Conservation (phyloP, 1,139 yeast genomes). For the Yamadazyma membranifaciens region DNA sequence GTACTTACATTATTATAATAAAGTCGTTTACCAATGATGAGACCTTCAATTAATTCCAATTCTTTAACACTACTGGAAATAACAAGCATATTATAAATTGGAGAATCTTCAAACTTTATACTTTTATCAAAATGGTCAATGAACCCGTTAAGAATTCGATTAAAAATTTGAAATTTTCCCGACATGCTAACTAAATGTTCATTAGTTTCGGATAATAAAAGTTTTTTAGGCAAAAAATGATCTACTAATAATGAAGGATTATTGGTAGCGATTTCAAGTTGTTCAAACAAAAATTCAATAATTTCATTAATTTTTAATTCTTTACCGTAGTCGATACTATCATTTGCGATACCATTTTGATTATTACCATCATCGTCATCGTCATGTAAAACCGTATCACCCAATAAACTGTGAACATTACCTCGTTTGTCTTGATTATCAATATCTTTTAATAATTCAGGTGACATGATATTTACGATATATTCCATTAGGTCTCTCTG, state of each 20-base stretch:
- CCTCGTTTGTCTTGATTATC: constrained; percentile 25
- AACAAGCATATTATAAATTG: constrained; percentile 39
- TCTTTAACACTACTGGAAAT: constrained; percentile 65
- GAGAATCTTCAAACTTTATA: constrained; percentile 13
- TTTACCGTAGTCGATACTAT: constrained; percentile 10
- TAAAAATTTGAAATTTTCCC: constrained; percentile 58
- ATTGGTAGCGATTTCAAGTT: constrained; percentile 48
- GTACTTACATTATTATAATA: constrained; percentile 62
- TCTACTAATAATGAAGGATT: constrained; percentile 73
- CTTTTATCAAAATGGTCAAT: constrained; percentile 16
- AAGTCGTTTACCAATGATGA: constrained; percentile 58
- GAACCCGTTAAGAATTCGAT: constrained; percentile 44
- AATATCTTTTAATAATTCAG: constrained; percentile 37
- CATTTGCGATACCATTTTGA: constrained; percentile 4
- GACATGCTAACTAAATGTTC: constrained; percentile 52
- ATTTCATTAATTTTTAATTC: constrained; percentile 12
- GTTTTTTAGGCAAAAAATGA: constrained; percentile 70
- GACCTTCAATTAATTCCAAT: constrained; percentile 67
- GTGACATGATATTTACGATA: constrained; percentile 49
- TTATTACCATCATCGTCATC: constrained; percentile 2
- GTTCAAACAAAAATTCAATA: constrained; percentile 42
- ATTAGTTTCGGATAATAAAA: constrained; percentile 62
- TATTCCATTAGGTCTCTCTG: constrained; percentile 59
- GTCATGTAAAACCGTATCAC: constrained; percentile 18
- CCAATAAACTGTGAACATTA: constrained; percentile 39